phyloP scores from a whole-genome alignment of 805 yeast genomes.

The Suhomyces tanzawaensis region DNA sequence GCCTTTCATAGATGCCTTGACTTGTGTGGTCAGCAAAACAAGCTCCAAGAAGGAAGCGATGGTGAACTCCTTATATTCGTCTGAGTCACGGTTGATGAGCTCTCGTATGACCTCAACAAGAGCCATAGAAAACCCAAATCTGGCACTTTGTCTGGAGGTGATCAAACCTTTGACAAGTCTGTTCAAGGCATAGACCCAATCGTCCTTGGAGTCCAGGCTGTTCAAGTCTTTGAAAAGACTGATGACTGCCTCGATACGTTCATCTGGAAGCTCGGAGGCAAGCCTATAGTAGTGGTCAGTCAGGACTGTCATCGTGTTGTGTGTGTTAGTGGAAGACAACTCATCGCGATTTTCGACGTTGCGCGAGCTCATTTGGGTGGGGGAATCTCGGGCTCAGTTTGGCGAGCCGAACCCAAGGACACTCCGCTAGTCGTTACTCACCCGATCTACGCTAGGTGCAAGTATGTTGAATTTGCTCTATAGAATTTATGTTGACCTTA shows the following conservation, averaged over 20 bases:
- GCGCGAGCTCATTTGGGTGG: no score
- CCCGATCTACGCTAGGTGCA: no score
- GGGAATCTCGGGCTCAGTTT: no score
- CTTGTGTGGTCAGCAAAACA: constrained; percentile 34
- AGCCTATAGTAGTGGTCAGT: constrained; percentile 75
- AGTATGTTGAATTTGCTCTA: constrained; percentile 8
- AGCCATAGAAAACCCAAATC: constrained; percentile 87
- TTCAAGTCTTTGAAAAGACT: constrained; percentile 59
- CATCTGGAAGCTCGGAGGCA: constrained; percentile 72
- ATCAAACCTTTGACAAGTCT: constrained; percentile 79
- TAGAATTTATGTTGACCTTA: constrained; percentile 3
- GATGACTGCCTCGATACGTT: constrained; percentile 71
- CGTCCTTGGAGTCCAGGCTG: constrained; percentile 42
- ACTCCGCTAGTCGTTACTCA: no score
- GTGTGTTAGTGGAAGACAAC: background rate
- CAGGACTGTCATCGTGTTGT: constrained; percentile 46
- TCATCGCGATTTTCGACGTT: constrained; percentile 9
- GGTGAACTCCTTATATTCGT: constrained; percentile 27
- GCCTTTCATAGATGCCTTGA: constrained; percentile 55
- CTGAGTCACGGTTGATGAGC: constrained; percentile 24
- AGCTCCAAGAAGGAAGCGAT: constrained; percentile 36
- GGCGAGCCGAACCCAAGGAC: no score
- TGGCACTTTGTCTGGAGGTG: constrained; percentile 77
- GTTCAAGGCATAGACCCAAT: constrained; percentile 79
- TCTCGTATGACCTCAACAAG: constrained; percentile 61